Evolutionary conservation across 805 yeast genomes (phyloP), one percentile per base, ranked within the genome.

Genomic region (Metschnikowia lochheadii): DNA sequence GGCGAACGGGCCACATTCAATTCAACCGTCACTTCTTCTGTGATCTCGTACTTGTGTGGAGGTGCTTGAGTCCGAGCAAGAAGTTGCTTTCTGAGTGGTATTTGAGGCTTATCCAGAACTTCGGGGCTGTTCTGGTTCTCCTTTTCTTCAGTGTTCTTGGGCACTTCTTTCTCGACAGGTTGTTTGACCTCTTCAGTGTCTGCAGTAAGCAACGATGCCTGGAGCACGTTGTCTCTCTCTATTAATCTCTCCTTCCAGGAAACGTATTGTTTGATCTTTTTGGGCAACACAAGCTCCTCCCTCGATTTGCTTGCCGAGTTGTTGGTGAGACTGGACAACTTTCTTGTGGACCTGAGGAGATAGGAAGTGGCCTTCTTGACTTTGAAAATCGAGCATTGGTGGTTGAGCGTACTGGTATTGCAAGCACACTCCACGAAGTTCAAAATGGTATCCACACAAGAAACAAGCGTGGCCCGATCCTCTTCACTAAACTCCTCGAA

Each of bases 351-450:
- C 55, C 89, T 74, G 56, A 80, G 75, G 38, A 84, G 68, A 55
- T 80, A 77, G 1, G 84, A 77, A 2, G 84, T 79, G 20, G 81
- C 80, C 58, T 83, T 84, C 60, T 82, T 83, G 4, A 84, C 78
- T 58, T 82, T 84, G 50, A 76, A 70, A 10, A 86, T 67, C 20
- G 77, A 69, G 66, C 92, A 86, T 17, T 78, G 82, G 31, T 64
- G 57, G 44, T 56, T 54, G 39, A 55, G 33, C n/a, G 65, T 64
- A 36, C 67, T 68, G 4, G 80, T 72, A 14, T 72, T 66, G 51
- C 88, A 79, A 1, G 79, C 82, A 68, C 95, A 87, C 49, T 84
- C 89, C 17, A 79, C 79, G 49, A 81, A 76, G 50, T 82, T 78
- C 43, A 84, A 66, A 10, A 87, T 70, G 4, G 82, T 78, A 55